These are phyloP conservation scores for Bondarzewia mesenterica DNA, from an alignment of 1,284 basidiomycete species.

Conservation along the genomic window DNA sequence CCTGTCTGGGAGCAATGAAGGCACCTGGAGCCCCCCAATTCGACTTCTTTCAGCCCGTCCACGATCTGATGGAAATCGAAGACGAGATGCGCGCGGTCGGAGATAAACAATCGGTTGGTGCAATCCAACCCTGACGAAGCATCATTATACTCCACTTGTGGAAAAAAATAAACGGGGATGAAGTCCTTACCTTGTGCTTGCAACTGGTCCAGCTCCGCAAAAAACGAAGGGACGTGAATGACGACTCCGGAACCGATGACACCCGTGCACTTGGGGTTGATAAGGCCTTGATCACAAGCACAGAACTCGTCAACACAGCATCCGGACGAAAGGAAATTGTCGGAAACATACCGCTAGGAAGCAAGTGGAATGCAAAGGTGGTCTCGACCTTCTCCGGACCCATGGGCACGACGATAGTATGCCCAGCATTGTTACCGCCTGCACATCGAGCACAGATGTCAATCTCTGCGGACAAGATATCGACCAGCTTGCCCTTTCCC, in stretches of 20 bases:
- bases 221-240: slow-evolving; percentile 93
- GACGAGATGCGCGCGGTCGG: slow-evolving; percentile 94
- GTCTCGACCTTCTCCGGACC: slow-evolving; percentile 62
- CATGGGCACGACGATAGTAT: slow-evolving; percentile 89
- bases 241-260: slow-evolving; percentile 94
- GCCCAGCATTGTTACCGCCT: slow-evolving; percentile 97
- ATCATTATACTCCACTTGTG: not conserved
- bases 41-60: slow-evolving; percentile 96
- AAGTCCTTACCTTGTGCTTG: slow-evolving; percentile 65
- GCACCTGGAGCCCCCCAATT: slow-evolving; percentile 85
- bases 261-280: slow-evolving; percentile 84
- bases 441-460: slow-evolving; percentile 96
- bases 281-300: slow-evolving; percentile 55
- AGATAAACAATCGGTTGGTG: slow-evolving; percentile 82
- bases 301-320: too few species aligned
- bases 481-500: slow-evolving; percentile 93
- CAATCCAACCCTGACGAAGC: slow-evolving; percentile 72
- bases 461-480: slow-evolving; percentile 81
- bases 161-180: not conserved
- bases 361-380: slow-evolving; percentile 92
- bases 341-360: slow-evolving; percentile 78
- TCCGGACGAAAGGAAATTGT: too few species aligned
- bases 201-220: slow-evolving; percentile 85
- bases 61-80: slow-evolving; percentile 99
- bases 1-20: too few species aligned